Evolutionary conservation across 805 yeast species (phyloP), one percentile per base, ranked within the genome.

Genomic region (Schwanniomyces yamadae): DNA sequence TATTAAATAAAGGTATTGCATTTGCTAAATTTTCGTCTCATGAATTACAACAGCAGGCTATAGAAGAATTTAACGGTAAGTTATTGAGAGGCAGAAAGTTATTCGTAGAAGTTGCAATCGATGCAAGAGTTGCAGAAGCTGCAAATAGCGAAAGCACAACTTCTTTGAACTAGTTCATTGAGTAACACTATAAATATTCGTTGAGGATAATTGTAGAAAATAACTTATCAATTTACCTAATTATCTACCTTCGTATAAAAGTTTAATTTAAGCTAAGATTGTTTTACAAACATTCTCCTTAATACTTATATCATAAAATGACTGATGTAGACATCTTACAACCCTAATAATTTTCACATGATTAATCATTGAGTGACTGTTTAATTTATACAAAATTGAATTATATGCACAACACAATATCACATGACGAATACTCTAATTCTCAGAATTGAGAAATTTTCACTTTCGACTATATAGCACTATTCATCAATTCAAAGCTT

Each of bases 21-120:
- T 77, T 82, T 53, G 76, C 80, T 44, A 75, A 74, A 45, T 78
- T 82, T 46, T 69, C 76, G 33, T 63, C 71, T 40, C 77, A 80
- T 46, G 84, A 75, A 33, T 70, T 71, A 29, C 95, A 87, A 52
- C 62, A 73, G 51, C 65, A 69, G 55, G 96, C 95, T n/a, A 77
- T 86, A 41, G 78, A 71, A 23, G 76, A 78, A 51, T 80, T 80
- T 59, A 73, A 83, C 45, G 95, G 88, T 35, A 71, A 70, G 51
- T 73, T 70, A 34, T 63, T 83, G 48, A 77, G 77, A 42, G 95
- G 84, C 33, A 76, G 85, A 57, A 70, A 69, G 33, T 63, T 89
- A 40, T 63, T 73, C 30, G 87, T 84, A 40, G 82, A 81, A 46
- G 74, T 82, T 48, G 96, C 96, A 14, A 74, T 84, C 44, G 86